Evolutionary conservation across 2,329 filamentous ascomycete species (phyloP).

Genomic region (Fusarium lateritium): DNA sequence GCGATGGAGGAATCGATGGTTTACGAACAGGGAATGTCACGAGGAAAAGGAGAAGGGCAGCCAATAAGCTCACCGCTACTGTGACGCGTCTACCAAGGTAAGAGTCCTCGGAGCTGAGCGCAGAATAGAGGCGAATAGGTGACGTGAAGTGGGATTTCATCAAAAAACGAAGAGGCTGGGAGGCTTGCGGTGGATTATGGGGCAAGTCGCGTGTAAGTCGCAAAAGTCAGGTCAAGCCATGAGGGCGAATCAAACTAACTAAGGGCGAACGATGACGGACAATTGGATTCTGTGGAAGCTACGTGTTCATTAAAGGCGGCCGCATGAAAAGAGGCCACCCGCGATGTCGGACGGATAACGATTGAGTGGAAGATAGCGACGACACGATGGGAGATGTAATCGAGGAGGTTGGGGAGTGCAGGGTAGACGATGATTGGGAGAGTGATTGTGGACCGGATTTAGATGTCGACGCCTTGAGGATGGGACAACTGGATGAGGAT

Average conservation of each 20-base stretch:
- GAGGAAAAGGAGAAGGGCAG: background rate
- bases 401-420: slow-evolving; percentile 47
- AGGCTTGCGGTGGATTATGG: slow-evolving; percentile 18
- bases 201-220: slow-evolving; percentile 26
- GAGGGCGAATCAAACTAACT: background rate
- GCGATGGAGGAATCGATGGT: background rate
- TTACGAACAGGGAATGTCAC: background rate
- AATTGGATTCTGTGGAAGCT: slow-evolving; percentile 34
- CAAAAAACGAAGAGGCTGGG: slow-evolving; percentile 32
- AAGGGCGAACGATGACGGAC: background rate
- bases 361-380: slow-evolving; percentile 35
- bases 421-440: slow-evolving; percentile 36
- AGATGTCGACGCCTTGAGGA: slow-evolving; percentile 1
- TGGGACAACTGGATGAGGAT: slow-evolving; percentile 5
- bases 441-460: slow-evolving; percentile 6
- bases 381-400: slow-evolving; percentile 37
- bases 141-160: slow-evolving; percentile 23
- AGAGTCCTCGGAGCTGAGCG: slow-evolving; percentile 15
- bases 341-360: slow-evolving; percentile 31
- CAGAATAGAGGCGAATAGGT: slow-evolving; percentile 6
- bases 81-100: slow-evolving; percentile 11
- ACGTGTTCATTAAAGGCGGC: slow-evolving; percentile 39
- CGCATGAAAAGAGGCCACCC: slow-evolving; percentile 47
- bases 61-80: slow-evolving; percentile 32
- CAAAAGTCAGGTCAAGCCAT: slow-evolving; percentile 3